Percentiles rank a stretch among this genome's conserved stretches.
phyloP scores from a whole-genome alignment of 23 red algal species.

The Gracilariopsis chorda region DNA sequence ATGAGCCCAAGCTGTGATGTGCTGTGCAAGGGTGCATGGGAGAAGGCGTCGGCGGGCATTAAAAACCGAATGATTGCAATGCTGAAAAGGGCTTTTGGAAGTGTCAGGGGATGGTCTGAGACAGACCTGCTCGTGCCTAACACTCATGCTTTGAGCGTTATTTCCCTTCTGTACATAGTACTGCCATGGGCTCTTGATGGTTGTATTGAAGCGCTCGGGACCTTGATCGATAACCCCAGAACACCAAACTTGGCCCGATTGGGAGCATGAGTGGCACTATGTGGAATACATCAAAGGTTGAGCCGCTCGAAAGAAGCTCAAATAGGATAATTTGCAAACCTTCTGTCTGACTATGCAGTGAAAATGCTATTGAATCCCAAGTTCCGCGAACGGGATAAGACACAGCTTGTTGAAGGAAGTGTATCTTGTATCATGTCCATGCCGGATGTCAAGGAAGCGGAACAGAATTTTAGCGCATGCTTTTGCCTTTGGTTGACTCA shows the following conservation, averaged over 20 bases:
- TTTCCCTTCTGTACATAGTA: conserved; percentile 1
- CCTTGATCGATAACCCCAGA: not conserved
- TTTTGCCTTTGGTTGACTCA: not conserved
- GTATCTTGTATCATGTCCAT: conserved; percentile 18
- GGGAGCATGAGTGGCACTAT: conserved; percentile 24
- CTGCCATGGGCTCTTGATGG: not conserved
- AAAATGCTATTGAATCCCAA: not conserved
- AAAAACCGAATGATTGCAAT: not conserved
- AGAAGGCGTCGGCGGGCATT: not conserved
- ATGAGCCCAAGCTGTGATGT: not conserved
- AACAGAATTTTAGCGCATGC: conserved; percentile 10
- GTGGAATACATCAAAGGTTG: conserved; percentile 11
- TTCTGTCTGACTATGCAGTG: conserved; percentile 26
- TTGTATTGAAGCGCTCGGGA: conserved; percentile 19
- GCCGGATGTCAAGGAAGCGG: not conserved
- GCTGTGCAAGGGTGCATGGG: not conserved
- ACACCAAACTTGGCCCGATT: not conserved
- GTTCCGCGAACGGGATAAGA: conserved; percentile 31
- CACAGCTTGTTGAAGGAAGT: conserved; percentile 40
- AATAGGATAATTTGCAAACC: not conserved
- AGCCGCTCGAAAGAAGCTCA: not conserved
- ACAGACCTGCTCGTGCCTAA: not conserved
- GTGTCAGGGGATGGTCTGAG: not conserved
- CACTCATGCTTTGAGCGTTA: conserved; percentile 13
- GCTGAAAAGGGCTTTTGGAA: not conserved